Conservation (phyloP, 2,329 filamentous ascomycete species). For the Pseudocercospora macadamiae region DNA sequence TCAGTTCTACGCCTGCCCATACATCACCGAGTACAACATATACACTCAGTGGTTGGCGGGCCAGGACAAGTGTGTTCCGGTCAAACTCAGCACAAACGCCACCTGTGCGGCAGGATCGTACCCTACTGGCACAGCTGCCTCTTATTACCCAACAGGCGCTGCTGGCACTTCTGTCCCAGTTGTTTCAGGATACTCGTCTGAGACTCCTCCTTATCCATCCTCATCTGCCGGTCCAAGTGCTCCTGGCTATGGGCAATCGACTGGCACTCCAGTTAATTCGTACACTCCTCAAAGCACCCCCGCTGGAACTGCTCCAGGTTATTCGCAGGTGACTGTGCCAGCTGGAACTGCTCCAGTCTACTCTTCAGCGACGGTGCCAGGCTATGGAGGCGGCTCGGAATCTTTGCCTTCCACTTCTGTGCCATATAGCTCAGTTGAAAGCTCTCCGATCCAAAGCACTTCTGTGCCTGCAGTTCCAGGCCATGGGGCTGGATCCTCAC, state of each 20-base stretch:
- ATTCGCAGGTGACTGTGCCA: background rate
- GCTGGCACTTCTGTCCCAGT: background rate
- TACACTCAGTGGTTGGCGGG: slow-evolving; percentile 20
- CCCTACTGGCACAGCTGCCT: background rate
- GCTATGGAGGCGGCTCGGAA: background rate
- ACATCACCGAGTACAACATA: slow-evolving; percentile 24
- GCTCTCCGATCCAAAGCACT: slow-evolving; percentile 10
- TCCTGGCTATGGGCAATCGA: background rate
- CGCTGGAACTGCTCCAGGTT: background rate
- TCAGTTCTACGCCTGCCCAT: slow-evolving; percentile 25
- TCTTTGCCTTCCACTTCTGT: too few relatives aligned
- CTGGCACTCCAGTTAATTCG: background rate
- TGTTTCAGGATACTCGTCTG: slow-evolving; percentile 14
- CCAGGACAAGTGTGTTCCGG: slow-evolving; percentile 22
- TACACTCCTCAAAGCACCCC: background rate
- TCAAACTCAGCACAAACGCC: slow-evolving; percentile 22
- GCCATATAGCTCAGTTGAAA: background rate
- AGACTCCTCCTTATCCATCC: slow-evolving; percentile 8
- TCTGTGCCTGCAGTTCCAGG: background rate
- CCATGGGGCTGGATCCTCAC: background rate
- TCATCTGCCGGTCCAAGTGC: slow-evolving; percentile 1
- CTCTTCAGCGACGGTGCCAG: background rate
- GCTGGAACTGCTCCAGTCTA: too few relatives aligned
- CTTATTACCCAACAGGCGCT: slow-evolving; percentile 8
- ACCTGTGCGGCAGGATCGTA: slow-evolving; percentile 14